Evolutionary conservation across 176 grass and related monocot species (phyloP).

Genomic region (Saccharum spontaneum): DNA sequence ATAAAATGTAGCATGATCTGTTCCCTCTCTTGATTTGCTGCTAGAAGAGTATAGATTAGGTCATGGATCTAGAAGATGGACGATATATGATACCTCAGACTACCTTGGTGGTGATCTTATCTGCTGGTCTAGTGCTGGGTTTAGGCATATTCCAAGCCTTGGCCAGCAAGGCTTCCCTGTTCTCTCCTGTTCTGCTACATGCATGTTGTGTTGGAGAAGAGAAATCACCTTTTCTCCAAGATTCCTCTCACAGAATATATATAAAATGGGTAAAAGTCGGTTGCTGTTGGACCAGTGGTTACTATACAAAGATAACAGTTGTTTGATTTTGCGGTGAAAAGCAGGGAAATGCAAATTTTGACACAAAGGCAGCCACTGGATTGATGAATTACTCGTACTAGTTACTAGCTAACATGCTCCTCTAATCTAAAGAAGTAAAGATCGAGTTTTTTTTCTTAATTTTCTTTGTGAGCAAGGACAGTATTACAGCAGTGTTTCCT

Average conservation of each 20-base stretch:
- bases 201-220: neutral
- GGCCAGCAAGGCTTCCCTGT: slow-evolving; percentile 25
- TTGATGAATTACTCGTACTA: neutral
- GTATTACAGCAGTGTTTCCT: too few species aligned
- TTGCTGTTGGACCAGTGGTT: neutral
- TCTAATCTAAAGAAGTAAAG: too few species aligned
- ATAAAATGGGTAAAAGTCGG: neutral
- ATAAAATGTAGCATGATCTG: neutral
- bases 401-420: neutral
- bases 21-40: neutral
- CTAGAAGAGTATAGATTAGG: neutral
- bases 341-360: neutral
- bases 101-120: neutral
- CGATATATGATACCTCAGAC: neutral
- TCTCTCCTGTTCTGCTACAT: neutral
- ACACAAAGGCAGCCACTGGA: neutral
- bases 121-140: neutral
- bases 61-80: too few species aligned
- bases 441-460: neutral
- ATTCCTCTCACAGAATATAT: neutral
- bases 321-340: neutral
- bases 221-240: slow-evolving; percentile 13
- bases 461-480: neutral
- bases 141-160: slow-evolving; percentile 32
- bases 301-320: neutral